phyloP scores from a whole-genome alignment of 106 monocot genomes.

The Amphibolis antarctica region DNA sequence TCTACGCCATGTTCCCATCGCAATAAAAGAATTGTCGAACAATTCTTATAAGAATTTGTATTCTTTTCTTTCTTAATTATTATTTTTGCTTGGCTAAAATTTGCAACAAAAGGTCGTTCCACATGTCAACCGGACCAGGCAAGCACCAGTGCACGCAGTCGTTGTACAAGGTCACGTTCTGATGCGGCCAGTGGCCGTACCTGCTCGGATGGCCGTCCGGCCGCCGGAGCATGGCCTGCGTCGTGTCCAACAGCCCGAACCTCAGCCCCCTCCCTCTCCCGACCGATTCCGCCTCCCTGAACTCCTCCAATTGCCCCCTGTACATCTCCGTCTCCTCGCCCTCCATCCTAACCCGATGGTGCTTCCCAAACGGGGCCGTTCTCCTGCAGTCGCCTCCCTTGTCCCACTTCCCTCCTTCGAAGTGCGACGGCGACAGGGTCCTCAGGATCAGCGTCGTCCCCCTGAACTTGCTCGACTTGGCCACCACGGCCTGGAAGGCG shows the following conservation, averaged over 20 bases:
- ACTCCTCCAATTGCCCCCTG: constrained; percentile 29
- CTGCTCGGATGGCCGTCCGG: constrained; percentile 54
- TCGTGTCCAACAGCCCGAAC: constrained; percentile 36
- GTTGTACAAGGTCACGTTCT: constrained; percentile 26
- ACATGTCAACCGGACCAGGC: constrained; percentile 56
- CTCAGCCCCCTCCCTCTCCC: constrained; percentile 21
- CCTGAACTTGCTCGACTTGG: not conserved
- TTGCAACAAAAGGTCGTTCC: constrained; percentile 50
- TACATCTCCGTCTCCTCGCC: constrained; percentile 15
- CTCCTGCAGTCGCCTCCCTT: constrained; percentile 8
- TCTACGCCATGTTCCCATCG: too few relatives aligned
- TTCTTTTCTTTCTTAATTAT: too few relatives aligned
- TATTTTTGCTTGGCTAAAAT: not conserved
- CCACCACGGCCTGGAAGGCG: constrained; percentile 3
- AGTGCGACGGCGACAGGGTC: constrained; percentile 11
- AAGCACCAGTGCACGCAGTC: constrained; percentile 78
- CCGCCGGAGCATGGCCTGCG: constrained; percentile 31
- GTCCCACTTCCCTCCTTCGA: constrained; percentile 13
- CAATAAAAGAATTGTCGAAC: too few relatives aligned
- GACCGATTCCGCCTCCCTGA: constrained; percentile 21
- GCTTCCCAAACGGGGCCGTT: not conserved
- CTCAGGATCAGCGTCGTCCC: constrained; percentile 13
- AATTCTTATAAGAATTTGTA: too few relatives aligned
- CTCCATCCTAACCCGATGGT: not conserved
- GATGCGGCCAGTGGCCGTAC: constrained; percentile 37